Evolutionary conservation across 1,139 yeast genomes (phyloP), one percentile per base, ranked within the genome.

Genomic region (Blastobotrys elegans): DNA sequence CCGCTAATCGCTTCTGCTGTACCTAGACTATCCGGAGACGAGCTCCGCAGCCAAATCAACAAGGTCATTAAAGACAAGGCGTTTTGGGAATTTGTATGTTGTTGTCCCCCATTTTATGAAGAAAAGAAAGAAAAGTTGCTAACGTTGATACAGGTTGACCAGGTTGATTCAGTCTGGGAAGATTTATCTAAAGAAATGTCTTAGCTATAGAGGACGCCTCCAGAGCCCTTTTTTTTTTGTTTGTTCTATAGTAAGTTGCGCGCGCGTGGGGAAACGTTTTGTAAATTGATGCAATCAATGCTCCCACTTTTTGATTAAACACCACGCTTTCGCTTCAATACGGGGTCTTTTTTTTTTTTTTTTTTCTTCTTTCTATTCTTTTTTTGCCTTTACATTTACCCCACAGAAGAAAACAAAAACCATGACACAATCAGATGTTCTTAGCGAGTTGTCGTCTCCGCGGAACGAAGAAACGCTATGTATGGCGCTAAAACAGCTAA

Each of bases 81-180:
- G n/a, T 42, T 42, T 24, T 33, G 40, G 45, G 24, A 35, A 16
- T 42, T 42, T 24, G 40, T 41, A 17, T 18, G 44, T 40, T 29
- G 7, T 20, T 2, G 17, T 4, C 8, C 18, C 11, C 17, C 36
- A 32, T 17, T 17, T 32, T 6, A 3, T 32, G 8, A n/a, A n/a
- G n/a, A n/a, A n/a, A n/a, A n/a, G n/a, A n/a, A n/a, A n/a, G n/a
- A n/a, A 11, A 32, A 13, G 3, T 32, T 32, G 17, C 36, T 32
- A 32, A 32, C 36, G 18, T 14, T 8, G 2, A 4, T 32, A 32
- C 22, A 39, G 42, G 42, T 40, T 7, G 37, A 40, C 14, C 18
- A 40, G 16, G 38, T 40, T 11, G 44, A 40, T 40, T 11, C 21
- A 22, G 20, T 40, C 10, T 40, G 44, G 44, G 16, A 26, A 14